phyloP scores from a whole-genome alignment of 2,329 filamentous ascomycete species.

The Ramularia collo-cygni region DNA sequence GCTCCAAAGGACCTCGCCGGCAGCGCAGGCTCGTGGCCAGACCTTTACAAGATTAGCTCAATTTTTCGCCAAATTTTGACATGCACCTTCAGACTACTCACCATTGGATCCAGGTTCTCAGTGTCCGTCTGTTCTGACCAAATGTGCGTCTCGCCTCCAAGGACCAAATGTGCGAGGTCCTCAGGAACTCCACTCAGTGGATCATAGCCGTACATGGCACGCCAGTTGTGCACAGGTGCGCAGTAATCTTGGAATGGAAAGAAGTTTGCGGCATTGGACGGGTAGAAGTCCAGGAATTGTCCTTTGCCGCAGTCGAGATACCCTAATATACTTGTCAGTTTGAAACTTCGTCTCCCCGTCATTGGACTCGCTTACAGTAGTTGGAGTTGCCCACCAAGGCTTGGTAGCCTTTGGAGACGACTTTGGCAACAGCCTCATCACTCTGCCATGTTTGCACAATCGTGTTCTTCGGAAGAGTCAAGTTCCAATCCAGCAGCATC shows the following conservation, averaged over 20 bases:
- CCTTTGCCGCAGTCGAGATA: constrained; percentile 72
- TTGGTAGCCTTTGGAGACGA: constrained; percentile 59
- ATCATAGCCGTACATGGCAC: constrained; percentile 72
- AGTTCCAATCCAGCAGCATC: constrained; percentile 70
- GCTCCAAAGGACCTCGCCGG: constrained; percentile 75
- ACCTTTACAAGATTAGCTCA: constrained; percentile 36
- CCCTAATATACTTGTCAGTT: constrained; percentile 31
- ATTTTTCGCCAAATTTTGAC: not conserved
- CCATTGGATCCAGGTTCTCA: constrained; percentile 64
- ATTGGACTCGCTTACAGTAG: constrained; percentile 47
- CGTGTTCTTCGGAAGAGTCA: constrained; percentile 63
- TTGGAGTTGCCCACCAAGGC: constrained; percentile 71
- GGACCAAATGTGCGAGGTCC: constrained; percentile 57
- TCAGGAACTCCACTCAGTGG: constrained; percentile 58
- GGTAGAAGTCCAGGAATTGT: constrained; percentile 66
- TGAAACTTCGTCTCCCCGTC: constrained; percentile 64
- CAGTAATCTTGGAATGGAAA: constrained; percentile 80
- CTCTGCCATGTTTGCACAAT: constrained; percentile 75
- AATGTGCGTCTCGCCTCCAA: constrained; percentile 75
- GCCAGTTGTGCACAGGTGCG: constrained; percentile 72
- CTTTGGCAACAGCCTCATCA: constrained; percentile 52
- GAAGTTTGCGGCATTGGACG: constrained; percentile 44
- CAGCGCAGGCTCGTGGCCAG: constrained; percentile 70
- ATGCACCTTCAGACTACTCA: constrained; percentile 4
- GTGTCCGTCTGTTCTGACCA: constrained; percentile 76